A percentile compares a stretch with the other conserved stretches of the same genome.
Evolutionary conservation across 768 basidiomycete genomes (phyloP).

Genomic region (Amanita exitialis): DNA sequence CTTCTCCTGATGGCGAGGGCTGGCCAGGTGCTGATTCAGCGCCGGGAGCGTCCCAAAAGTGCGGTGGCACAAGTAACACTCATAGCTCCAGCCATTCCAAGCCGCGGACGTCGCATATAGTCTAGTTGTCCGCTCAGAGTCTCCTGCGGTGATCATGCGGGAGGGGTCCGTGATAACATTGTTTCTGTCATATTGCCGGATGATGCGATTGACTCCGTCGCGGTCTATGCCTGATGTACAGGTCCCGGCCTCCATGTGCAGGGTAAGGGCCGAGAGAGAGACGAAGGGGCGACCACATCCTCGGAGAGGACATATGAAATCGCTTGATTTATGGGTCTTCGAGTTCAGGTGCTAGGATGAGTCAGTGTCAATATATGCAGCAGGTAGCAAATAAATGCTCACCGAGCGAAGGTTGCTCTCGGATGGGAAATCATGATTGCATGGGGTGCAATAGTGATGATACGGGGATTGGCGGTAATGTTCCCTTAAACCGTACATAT

Average conservation of each 20-base stretch:
- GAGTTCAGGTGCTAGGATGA: constrained; percentile 40
- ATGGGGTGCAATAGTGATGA: constrained; percentile 31
- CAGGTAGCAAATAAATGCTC: not conserved
- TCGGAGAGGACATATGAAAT: constrained; percentile 24
- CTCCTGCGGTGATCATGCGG: constrained; percentile 33
- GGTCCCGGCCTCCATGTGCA: constrained; percentile 55
- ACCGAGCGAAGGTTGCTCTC: constrained; percentile 24
- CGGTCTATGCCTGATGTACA: constrained; percentile 41
- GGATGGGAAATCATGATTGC: constrained; percentile 31
- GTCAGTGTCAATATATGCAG: not conserved
- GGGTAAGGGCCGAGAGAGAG: constrained; percentile 41
- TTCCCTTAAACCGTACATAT: constrained; percentile 27
- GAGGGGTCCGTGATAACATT: constrained; percentile 47
- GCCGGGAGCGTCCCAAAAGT: constrained; percentile 18
- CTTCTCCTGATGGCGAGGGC: constrained; percentile 45
- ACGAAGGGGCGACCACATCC: constrained; percentile 36
- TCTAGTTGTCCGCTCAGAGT: constrained; percentile 7
- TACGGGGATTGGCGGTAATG: constrained; percentile 35
- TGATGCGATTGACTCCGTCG: constrained; percentile 28
- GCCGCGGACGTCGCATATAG: constrained; percentile 21
- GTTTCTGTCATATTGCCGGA: constrained; percentile 31
- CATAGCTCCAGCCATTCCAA: constrained; percentile 40
- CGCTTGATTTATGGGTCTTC: constrained; percentile 32
- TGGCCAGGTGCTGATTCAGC: constrained; percentile 56
- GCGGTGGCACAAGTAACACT: constrained; percentile 28